Percentiles rank a stretch among this genome's conserved stretches.
phyloP scores from a whole-genome alignment of 352 stramenopile species.

The Globisporangium nodosum region DNA sequence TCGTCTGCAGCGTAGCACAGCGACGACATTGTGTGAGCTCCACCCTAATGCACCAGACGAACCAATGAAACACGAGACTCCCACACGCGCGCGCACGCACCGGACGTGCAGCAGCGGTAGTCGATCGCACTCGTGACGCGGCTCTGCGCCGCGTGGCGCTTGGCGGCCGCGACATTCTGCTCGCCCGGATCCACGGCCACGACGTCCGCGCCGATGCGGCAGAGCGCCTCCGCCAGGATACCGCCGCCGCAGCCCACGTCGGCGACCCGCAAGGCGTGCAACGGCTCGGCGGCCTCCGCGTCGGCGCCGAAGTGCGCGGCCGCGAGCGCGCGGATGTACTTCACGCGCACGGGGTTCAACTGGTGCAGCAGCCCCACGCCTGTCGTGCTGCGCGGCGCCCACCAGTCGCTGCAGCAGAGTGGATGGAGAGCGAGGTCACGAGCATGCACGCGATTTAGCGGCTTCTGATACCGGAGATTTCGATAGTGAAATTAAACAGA shows the following conservation, averaged over 20 bases:
- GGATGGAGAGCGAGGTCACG: background rate
- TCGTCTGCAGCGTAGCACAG: constrained; percentile 35
- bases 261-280: constrained; percentile 48
- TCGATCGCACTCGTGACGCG: constrained; percentile 60
- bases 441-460: background rate
- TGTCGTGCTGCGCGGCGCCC: constrained; percentile 63
- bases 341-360: constrained; percentile 78
- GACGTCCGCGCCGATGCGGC: constrained; percentile 69
- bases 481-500: background rate
- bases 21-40: background rate
- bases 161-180: constrained; percentile 71
- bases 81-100: constrained; percentile 16
- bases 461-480: background rate
- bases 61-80: background rate
- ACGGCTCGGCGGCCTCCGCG: constrained; percentile 40
- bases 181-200: constrained; percentile 66
- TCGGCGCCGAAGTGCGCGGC: constrained; percentile 60
- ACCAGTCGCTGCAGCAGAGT: constrained; percentile 62
- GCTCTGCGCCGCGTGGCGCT: constrained; percentile 45
- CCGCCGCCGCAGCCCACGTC: constrained; percentile 82
- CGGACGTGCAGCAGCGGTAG: constrained; percentile 77
- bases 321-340: constrained; percentile 73
- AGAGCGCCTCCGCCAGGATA: constrained; percentile 76
- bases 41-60: background rate
- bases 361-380: constrained; percentile 76